A percentile compares a stretch with the other conserved stretches of the same genome.
These are phyloP conservation scores for Austroboletus novae-zelandiae DNA, from an alignment of 1,284 basidiomycete species.

Conservation along the genomic window DNA sequence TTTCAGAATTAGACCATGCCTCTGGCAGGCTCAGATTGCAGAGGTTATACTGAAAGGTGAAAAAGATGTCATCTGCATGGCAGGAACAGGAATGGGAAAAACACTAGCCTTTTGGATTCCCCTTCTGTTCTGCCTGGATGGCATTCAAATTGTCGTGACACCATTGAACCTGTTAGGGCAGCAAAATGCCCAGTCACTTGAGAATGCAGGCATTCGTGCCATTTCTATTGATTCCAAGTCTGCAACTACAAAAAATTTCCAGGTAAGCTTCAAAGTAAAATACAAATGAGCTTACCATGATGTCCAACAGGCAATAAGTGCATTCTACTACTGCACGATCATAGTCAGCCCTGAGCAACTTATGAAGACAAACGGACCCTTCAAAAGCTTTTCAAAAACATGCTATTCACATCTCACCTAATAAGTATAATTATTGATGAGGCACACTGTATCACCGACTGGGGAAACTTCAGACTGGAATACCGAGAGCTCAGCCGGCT, in stretches of 20 bases:
- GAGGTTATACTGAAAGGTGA: not conserved
- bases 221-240: not conserved
- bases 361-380: too few species aligned
- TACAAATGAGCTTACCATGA: too few species aligned
- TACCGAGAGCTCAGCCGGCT: slow-evolving; percentile 8
- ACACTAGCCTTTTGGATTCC: not conserved
- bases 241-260: not conserved
- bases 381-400: not conserved
- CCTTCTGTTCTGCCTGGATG: not conserved
- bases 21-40: too few species aligned
- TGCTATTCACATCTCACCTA: not conserved
- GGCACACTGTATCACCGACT: slow-evolving; percentile 7
- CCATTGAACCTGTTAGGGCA: not conserved
- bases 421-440: slow-evolving; percentile 12
- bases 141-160: not conserved
- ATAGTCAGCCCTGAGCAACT: slow-evolving; percentile 9
- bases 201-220: not conserved
- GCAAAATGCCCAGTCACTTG: not conserved
- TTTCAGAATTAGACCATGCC: too few species aligned
- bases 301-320: too few species aligned
- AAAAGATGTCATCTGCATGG: not conserved
- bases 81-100: not conserved
- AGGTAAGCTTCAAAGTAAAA: too few species aligned
- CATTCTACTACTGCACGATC: not conserved
- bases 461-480: slow-evolving; percentile 8